Conservation (phyloP, 2,329 filamentous ascomycete genomes). For the Mycocentrospora acerina region DNA sequence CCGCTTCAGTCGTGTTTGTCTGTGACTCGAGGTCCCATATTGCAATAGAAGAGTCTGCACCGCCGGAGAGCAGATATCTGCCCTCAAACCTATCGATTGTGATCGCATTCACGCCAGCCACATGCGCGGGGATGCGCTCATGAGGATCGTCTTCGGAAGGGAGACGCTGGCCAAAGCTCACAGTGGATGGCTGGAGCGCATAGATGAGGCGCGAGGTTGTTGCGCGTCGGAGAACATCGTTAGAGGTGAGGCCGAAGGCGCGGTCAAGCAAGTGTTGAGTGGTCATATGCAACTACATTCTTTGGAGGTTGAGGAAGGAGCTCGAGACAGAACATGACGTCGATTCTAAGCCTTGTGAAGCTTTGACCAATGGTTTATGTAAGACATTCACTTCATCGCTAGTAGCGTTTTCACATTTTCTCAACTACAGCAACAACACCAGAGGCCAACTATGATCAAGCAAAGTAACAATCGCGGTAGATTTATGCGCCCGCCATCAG, state of each 20-base stretch:
- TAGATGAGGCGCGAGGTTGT: slow-evolving; percentile 67
- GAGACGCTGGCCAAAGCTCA: slow-evolving; percentile 69
- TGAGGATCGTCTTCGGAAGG: slow-evolving; percentile 37
- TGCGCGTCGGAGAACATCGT: slow-evolving; percentile 64
- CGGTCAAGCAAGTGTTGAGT: slow-evolving; percentile 69
- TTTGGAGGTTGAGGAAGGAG: slow-evolving; percentile 15
- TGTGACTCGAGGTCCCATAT: slow-evolving; percentile 77
- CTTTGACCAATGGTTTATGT: slow-evolving; percentile 13
- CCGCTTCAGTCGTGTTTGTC: slow-evolving; percentile 14
- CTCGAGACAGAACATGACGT: slow-evolving; percentile 16
- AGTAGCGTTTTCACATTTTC: slow-evolving; percentile 6
- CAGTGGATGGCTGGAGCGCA: slow-evolving; percentile 66
- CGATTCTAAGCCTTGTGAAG: neutral
- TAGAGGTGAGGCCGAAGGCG: slow-evolving; percentile 64
- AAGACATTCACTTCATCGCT: slow-evolving; percentile 6
- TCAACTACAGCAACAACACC: slow-evolving; percentile 4
- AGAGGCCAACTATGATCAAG: slow-evolving; percentile 8
- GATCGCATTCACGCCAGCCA: slow-evolving; percentile 75
- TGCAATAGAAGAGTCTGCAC: slow-evolving; percentile 79
- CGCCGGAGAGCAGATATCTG: slow-evolving; percentile 77
- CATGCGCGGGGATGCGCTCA: slow-evolving; percentile 63
- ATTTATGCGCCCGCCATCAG: slow-evolving; percentile 12
- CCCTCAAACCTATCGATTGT: slow-evolving; percentile 82
- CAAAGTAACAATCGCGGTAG: slow-evolving; percentile 3
- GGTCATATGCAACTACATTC: slow-evolving; percentile 43